Evolutionary conservation across 2,329 filamentous ascomycete species (phyloP), one percentile per base, ranked within the genome.

Genomic region (Pseudogymnoascus sp.): DNA sequence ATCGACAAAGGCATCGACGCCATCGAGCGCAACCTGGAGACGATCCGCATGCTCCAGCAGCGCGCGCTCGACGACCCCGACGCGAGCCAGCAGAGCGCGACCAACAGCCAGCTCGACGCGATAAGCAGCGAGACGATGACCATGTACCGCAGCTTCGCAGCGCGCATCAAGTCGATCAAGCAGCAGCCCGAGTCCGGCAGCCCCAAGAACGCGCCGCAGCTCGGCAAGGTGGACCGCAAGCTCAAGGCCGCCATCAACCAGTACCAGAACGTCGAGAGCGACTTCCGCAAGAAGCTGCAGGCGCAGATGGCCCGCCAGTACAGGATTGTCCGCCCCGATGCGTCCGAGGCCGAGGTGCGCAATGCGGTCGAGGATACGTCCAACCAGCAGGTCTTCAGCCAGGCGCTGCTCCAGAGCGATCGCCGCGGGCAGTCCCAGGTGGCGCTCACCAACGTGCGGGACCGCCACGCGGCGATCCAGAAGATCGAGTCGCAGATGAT

Each of bases 401-500:
- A 96, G 75, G 90, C 91, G 64, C 82, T 97, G 71, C 85, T 96
- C 80, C 85, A 88, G 77, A 90, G 86, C 74, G 89, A 89, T 76
- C 87, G 91, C 72, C 86, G 86, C 73, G 90, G 91, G 60, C 89
- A 96, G 75, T 90, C 91, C 44, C 87, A 89, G 67, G 85, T 87
- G 38, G 91, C 91, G 37, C 82, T 96, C 63, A 84, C 84, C 69
- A 91, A 91, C 68, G 91, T 96, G 37, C 84, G 89, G 75, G 86
- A 90, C 72, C 89, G 95, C 68, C 92, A 96, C 75, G 86, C 86
- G 61, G 92, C 90, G 44, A 89, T 99, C 69, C 85, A 92, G 76
- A 93, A 96, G 82, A 96, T 97, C 72, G 92, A 96, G 79, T 81
- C 85, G 72, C 90, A 96, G 74, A 90, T 97, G 84, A 86, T 90